A percentile compares a stretch with the other conserved stretches of the same genome.
Evolutionary conservation across 257 asterid species (phyloP).

Genomic region (Apocynum venetum): DNA sequence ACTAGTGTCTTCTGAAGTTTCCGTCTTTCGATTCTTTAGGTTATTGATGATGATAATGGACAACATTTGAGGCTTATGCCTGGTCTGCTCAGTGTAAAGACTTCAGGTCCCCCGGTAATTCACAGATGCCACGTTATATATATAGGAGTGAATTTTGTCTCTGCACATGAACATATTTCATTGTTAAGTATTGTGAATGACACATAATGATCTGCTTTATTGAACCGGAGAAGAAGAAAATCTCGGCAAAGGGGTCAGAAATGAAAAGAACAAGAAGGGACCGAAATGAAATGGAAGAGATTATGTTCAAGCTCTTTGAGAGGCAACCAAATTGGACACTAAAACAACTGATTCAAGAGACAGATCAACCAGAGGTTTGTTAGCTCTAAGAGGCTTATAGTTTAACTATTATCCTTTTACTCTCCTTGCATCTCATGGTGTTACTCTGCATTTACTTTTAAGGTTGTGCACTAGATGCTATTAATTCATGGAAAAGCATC

Average conservation of each 20-base stretch:
- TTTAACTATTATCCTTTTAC: background rate
- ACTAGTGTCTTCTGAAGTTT: background rate
- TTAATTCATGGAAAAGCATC: background rate
- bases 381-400: background rate
- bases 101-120: conserved; percentile 43
- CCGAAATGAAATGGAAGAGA: conserved; percentile 88
- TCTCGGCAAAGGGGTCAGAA: conserved; percentile 57
- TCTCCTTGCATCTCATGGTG: background rate
- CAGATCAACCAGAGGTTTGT: conserved; percentile 89
- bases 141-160: background rate
- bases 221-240: conserved; percentile 69
- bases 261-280: conserved; percentile 75
- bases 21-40: conserved; percentile 27
- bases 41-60: conserved; percentile 68
- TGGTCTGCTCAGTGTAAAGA: conserved; percentile 47
- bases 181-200: conserved; percentile 8
- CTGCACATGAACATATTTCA: background rate
- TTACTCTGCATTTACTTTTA: background rate
- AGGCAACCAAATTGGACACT: conserved; percentile 87
- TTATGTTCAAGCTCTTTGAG: conserved; percentile 90
- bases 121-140: conserved; percentile 12
- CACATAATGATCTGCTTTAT: background rate
- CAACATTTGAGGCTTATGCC: conserved; percentile 81
- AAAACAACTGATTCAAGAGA: conserved; percentile 76
- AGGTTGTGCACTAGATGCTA: background rate